phyloP scores from a whole-genome alignment of 2,329 filamentous ascomycete species.

The Ophiostoma populinum region DNA sequence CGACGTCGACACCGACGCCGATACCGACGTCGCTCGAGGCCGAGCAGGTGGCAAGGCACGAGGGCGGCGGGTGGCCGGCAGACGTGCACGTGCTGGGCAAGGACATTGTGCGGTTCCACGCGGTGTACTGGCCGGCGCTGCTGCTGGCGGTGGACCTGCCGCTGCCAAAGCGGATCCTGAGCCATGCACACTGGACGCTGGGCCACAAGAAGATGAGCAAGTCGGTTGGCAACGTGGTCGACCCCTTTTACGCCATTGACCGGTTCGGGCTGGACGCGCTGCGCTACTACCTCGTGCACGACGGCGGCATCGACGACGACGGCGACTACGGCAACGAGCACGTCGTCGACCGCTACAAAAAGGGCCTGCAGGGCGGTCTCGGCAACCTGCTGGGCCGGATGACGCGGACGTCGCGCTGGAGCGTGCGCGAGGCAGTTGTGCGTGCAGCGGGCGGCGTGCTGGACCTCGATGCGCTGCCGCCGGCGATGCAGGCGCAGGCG shows the following conservation, averaged over 20 bases:
- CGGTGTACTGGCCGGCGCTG: constrained; percentile 95
- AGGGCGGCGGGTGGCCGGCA: constrained; percentile 63
- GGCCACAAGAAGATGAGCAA: constrained; percentile 92
- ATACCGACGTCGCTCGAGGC: no score
- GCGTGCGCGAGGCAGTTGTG: constrained; percentile 40
- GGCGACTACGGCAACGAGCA: constrained; percentile 68
- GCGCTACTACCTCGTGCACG: constrained; percentile 73
- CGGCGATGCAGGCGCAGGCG: background rate
- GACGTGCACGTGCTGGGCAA: constrained; percentile 90
- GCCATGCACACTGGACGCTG: constrained; percentile 92
- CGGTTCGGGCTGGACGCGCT: constrained; percentile 76
- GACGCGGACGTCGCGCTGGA: constrained; percentile 51
- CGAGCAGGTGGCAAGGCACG: constrained; percentile 20
- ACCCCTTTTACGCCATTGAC: constrained; percentile 80
- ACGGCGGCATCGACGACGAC: constrained; percentile 62
- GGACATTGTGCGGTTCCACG: constrained; percentile 91
- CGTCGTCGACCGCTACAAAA: constrained; percentile 63
- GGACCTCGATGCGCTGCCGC: background rate
- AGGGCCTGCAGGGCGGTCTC: constrained; percentile 56
- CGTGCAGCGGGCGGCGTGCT: background rate
- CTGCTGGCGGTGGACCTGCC: constrained; percentile 75
- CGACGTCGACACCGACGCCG: background rate
- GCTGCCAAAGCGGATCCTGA: constrained; percentile 61
- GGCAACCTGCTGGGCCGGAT: constrained; percentile 68
- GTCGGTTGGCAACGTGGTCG: constrained; percentile 84